A percentile compares a stretch with the other conserved stretches of the same genome.
phyloP scores from a whole-genome alignment of 2,329 filamentous ascomycete species.

The Aspergillus sp. region DNA sequence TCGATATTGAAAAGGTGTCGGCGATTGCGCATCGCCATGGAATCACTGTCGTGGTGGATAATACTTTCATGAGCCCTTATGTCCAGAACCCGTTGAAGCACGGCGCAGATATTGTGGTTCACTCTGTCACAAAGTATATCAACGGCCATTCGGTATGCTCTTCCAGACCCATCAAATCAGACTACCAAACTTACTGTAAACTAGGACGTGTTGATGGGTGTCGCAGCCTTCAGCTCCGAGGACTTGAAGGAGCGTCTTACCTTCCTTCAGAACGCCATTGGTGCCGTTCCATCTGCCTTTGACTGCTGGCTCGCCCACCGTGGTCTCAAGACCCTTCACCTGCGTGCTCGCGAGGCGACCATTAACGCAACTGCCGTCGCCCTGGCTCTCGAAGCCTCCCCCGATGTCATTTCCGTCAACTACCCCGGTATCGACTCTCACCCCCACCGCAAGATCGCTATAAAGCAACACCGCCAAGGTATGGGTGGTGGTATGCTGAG shows the following conservation, averaged over 20 bases:
- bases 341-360: slow-evolving; percentile 80
- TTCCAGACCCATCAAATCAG: background rate
- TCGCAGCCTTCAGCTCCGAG: slow-evolving; percentile 88
- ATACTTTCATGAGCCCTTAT: slow-evolving; percentile 96
- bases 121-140: slow-evolving; percentile 98
- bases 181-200: slow-evolving; percentile 5
- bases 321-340: slow-evolving; percentile 91
- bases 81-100: slow-evolving; percentile 93
- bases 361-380: slow-evolving; percentile 77
- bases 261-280: slow-evolving; percentile 97
- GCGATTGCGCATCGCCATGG: slow-evolving; percentile 79
- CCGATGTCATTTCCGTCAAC: slow-evolving; percentile 84
- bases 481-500: slow-evolving; percentile 97
- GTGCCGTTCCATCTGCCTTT: slow-evolving; percentile 88
- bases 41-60: slow-evolving; percentile 96
- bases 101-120: slow-evolving; percentile 93
- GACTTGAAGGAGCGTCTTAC: slow-evolving; percentile 69
- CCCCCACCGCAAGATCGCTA: slow-evolving; percentile 75
- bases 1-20: slow-evolving; percentile 85
- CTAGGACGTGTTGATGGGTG: slow-evolving; percentile 91
- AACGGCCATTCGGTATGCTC: slow-evolving; percentile 71
- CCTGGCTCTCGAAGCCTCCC: slow-evolving; percentile 68
- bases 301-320: slow-evolving; percentile 98
- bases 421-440: slow-evolving; percentile 90
- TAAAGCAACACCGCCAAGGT: slow-evolving; percentile 87